Base-by-base conservation (phyloP, 1,284 basidiomycete genomes). In the Moniliella sp. region DNA sequence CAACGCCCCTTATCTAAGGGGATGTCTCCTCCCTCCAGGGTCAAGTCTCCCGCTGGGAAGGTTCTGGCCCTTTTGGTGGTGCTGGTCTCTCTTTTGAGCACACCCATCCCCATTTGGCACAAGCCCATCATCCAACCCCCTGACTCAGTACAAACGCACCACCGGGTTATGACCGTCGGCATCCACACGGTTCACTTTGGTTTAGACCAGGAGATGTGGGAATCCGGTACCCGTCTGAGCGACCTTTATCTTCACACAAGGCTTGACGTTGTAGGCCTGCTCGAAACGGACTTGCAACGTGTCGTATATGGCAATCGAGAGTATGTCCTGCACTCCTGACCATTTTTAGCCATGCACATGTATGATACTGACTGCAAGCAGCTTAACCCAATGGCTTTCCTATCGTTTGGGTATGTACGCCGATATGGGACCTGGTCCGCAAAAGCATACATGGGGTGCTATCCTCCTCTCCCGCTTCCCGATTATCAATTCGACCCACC, bases 221-320 rank as follows among this genome's bases (percentile, higher is more conserved):
- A 57, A 31, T 53, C 48, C 35, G 40, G 46, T 11, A 65, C 74
- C 27, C 68, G 76, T 7, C 76, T 88, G 61, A 67, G 73, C 33
- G 70, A 76, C 36, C 61, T 88, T 23, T 67, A 86, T 18, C 65
- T 35, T 17, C 39, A 43, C 26, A 42, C 49, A 3, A 27, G 62
- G 33, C 37, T 64, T 21, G 62, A 64, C 31, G 39, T 64, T 0
- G 39, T 64, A 3, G 62, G 62, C 3, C 59, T 91, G 33, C 64
- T 91, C 34, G 83, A 91, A 62, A 82, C 78, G 1, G 83, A 91
- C 62, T 58, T 68, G 5, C 67, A 91, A 70, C 71, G 83, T 4
- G 73, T 77, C 17, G 74, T 82, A 2, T 88, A 79, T 51, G 84
- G 83, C 1, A 81, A 83, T 52, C 73, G 83, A 23, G 83, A 91